phyloP scores from a whole-genome alignment of 129 eudicot species.

The Helianthus annuus region HanXRQr2.0-SUNRISE NC_035442.2:31937661-31938160 shows the following conservation, averaged over 20 bases:
- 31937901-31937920: neutral
- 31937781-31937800: too few species aligned
- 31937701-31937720: too few species aligned
- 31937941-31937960: neutral
- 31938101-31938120: neutral
- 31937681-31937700: too few species aligned
- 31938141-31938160: slow-evolving; percentile 27
- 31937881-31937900: neutral
- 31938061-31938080: slow-evolving; percentile 3
- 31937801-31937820: too few species aligned
- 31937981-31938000: neutral
- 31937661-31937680: too few species aligned
- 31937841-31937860: too few species aligned
- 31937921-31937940: neutral
- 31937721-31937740: too few species aligned
- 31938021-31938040: neutral
- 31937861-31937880: neutral
- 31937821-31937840: too few species aligned
- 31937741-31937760: too few species aligned
- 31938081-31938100: slow-evolving; percentile 9
- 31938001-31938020: neutral
- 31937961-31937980: neutral
- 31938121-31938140: slow-evolving; percentile 3
- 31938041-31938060: neutral
- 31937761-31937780: too few species aligned